Evolutionary conservation across 1,284 basidiomycete genomes (phyloP), one percentile per base, ranked within the genome.

Genomic region (Trametes pubescens): DNA sequence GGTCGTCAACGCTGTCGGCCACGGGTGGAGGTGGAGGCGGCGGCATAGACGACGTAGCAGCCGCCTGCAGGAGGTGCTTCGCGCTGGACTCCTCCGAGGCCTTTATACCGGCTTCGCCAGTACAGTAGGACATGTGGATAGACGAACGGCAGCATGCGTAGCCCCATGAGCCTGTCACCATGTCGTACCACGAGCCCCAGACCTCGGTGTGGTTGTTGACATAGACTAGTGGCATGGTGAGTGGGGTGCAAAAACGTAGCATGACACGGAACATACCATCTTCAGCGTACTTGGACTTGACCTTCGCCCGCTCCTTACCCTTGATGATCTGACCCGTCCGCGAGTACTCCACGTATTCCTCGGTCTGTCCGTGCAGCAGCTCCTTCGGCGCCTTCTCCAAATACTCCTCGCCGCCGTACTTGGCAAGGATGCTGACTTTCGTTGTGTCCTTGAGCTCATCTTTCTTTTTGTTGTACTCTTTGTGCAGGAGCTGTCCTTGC

Each of bases 311-410:
- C 79, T 98, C 96, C 67, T 88, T 86, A n/a, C 98, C 97, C 78
- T 94, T 96, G 71, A 99, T 85, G 59, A 99, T 84, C 75, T 94
- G 90, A 24, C 98, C 98, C 4, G 93, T 88, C 64, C 95, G 84
- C 61, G 95, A 97, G 78, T 99, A 99, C 80, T 99, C 98, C 51
- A 99, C 93, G 70, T 99, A 99, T 66, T 96, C 87, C 78, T 99
- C 98, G 37, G 96, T 97, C 80, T 99, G 97, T 0, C 98, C 98
- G 65, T 90, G 88, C 43, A 95, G 78, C 38, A 99, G 82, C 79
- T 99, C 97, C 73, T 89, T 91, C 10, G 98, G 95, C 10, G 90
- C 89, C 40, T 86, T 86, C 76, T 96, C 90, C 64, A 99, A 84
- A 78, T 98, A 97, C 77, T 98, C 86, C 71, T 92, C 97, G 37